Evolutionary conservation across 106 monocot species (phyloP), one percentile per base, ranked within the genome.

Genomic region (Phalaenopsis equestris): DNA sequence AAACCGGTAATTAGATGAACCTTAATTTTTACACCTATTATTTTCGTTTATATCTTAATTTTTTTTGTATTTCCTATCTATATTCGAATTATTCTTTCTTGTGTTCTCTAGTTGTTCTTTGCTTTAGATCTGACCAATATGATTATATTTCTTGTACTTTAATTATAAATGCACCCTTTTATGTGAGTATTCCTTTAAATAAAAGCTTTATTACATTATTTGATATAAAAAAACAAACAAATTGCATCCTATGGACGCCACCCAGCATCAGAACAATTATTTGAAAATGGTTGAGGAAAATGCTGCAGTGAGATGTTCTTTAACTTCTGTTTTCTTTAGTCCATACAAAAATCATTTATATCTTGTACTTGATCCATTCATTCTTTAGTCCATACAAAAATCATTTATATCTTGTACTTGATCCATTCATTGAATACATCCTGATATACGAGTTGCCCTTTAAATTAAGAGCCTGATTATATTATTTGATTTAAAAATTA

Each of bases 1-100:
- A 81, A 85, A 58, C 86, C 86, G 93, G 93, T 91, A 84, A 73
- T 83, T 77, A 72, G 37, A 37, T 43, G 43, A 45, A 38, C 4
- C 70, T 14, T 70, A 19, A 58, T 37, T 68, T 68, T 68, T 68
- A 68, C 37, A 36, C 37, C 37, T 21, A 6, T 3, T 10, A 45
- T 45, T 67, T 24, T 67, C 24, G 10, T 43, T 45, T 74, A 19
- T 18, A 11, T 43, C 19, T 74, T 42, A 0, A 0, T 8, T 74
- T 74, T 43, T 43, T 74, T 43, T 43, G 74, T 73, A 5, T 74
- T 45, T n/a, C 15, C 24, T 41, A 8, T 19, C 18, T 0, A 74
- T 39, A 74, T n/a, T 74, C 19, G n/a, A 74, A 19, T 74, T 19
- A 11, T 6, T 45, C 18, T 72, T 10, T 41, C 3, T 41, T 30